Evolutionary conservation across 23 red algal species (phyloP).

Genomic region (Gracilariopsis chorda): DNA sequence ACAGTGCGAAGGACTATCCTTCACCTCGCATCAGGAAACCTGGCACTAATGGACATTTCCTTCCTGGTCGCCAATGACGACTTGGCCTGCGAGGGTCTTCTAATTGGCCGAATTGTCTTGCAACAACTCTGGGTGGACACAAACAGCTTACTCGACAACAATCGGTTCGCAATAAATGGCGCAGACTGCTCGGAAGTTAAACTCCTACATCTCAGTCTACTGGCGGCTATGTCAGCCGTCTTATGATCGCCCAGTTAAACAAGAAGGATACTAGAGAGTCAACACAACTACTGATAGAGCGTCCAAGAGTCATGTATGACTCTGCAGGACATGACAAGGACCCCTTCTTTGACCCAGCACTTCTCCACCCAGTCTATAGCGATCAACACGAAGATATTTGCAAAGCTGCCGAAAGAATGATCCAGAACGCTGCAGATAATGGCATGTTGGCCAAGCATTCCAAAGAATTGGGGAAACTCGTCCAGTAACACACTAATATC

Average conservation of each 20-base stretch:
- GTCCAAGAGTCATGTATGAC: constrained; percentile 3
- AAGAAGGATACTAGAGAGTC: too few relatives aligned
- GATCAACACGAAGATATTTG: constrained; percentile 5
- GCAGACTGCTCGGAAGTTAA: not conserved
- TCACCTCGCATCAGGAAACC: not conserved
- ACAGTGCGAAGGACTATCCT: not conserved
- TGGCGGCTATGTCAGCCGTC: too few relatives aligned
- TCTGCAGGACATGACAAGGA: not conserved
- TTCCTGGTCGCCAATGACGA: not conserved
- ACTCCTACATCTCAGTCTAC: too few relatives aligned
- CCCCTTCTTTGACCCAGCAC: not conserved
- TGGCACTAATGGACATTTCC: not conserved
- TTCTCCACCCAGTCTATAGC: not conserved
- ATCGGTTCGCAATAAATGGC: not conserved
- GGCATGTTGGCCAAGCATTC: not conserved
- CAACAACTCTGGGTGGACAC: not conserved
- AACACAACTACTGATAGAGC: too few relatives aligned
- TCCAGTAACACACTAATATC: not conserved
- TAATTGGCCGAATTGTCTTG: not conserved
- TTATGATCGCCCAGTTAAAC: too few relatives aligned
- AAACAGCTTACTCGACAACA: not conserved
- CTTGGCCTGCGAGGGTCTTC: not conserved
- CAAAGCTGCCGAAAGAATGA: not conserved
- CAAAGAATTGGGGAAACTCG: not conserved
- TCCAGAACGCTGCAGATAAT: not conserved